A percentile compares a stretch with the other conserved stretches of the same genome.
phyloP scores from a whole-genome alignment of 495 filamentous ascomycete species.

The Platismatia glauca region DNA sequence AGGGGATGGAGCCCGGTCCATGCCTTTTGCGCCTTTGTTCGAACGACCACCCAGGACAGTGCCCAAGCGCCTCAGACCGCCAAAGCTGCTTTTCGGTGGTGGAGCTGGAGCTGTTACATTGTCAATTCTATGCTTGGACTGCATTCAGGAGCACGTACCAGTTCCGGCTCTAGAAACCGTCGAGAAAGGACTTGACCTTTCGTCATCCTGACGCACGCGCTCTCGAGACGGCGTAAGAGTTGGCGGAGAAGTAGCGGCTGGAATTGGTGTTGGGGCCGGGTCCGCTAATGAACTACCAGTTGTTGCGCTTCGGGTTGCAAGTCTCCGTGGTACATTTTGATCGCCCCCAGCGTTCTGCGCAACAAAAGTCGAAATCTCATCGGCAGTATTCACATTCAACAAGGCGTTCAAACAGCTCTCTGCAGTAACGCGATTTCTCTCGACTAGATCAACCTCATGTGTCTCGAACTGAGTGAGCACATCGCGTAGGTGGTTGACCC shows the following conservation, averaged over 20 bases:
- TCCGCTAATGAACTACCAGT: conserved; percentile 27
- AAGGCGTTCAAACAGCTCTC: conserved; percentile 77
- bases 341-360: conserved; percentile 35
- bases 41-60: conserved; percentile 66
- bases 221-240: conserved; percentile 8
- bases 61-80: conserved; percentile 57
- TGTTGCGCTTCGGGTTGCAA: conserved; percentile 35
- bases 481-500: conserved; percentile 87
- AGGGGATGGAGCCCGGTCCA: conserved; percentile 34
- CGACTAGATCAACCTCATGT: conserved; percentile 81
- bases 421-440: conserved; percentile 63
- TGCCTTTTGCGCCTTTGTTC: conserved; percentile 29
- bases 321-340: conserved; percentile 21
- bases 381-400: conserved; percentile 76
- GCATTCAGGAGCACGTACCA: conserved; percentile 15
- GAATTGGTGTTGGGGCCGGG: conserved; percentile 30
- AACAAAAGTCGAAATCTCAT: conserved; percentile 84
- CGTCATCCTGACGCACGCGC: conserved; percentile 8
- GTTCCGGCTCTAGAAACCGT: conserved; percentile 12
- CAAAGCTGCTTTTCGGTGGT: conserved; percentile 30
- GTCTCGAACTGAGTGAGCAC: conserved; percentile 88
- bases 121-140: conserved; percentile 21
- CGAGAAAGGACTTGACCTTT: conserved; percentile 15
- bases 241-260: conserved; percentile 9
- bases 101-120: conserved; percentile 28